These are phyloP conservation scores for Schrenkiella parvula DNA, from an alignment of 345 rosid genomes.

Conservation along the genomic window DNA sequence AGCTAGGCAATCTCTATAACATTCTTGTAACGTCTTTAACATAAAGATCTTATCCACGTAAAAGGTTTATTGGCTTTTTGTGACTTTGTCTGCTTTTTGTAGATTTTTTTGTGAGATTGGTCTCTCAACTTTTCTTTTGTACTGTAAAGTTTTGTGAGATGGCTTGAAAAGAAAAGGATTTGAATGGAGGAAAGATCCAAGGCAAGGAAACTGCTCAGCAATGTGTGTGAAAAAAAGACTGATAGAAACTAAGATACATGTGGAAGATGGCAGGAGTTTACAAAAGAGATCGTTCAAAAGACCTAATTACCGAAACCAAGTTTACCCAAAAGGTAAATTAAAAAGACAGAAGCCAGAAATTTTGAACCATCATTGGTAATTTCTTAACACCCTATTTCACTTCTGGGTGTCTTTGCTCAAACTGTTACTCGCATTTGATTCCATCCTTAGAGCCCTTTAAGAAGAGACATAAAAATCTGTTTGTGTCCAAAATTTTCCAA, in stretches of 20 bases:
- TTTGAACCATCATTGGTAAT: not conserved
- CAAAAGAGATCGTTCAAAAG: not conserved
- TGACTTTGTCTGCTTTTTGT: constrained; percentile 15
- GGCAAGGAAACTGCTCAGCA: not conserved
- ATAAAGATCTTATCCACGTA: not conserved
- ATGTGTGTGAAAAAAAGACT: not conserved
- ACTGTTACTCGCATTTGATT: constrained; percentile 37
- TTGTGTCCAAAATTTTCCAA: constrained; percentile 59
- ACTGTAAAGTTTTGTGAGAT: constrained; percentile 1
- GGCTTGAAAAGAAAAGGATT: not conserved
- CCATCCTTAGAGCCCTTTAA: constrained; percentile 66
- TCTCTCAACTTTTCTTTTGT: constrained; percentile 10
- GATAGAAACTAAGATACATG: constrained; percentile 9
- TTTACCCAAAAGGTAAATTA: not conserved
- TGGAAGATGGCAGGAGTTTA: not conserved
- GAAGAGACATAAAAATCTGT: constrained; percentile 61
- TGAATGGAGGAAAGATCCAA: not conserved
- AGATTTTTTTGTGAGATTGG: constrained; percentile 4
- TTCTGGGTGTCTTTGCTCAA: not conserved
- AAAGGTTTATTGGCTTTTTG: constrained; percentile 1
- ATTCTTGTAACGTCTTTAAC: constrained; percentile 11
- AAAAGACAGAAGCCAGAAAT: not conserved
- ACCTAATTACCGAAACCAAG: not conserved
- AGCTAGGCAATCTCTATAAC: constrained; percentile 1
- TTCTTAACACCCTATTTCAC: not conserved